Evolutionary conservation across 768 basidiomycete genomes (phyloP).

Genomic region (Tricholoma sp.): DNA sequence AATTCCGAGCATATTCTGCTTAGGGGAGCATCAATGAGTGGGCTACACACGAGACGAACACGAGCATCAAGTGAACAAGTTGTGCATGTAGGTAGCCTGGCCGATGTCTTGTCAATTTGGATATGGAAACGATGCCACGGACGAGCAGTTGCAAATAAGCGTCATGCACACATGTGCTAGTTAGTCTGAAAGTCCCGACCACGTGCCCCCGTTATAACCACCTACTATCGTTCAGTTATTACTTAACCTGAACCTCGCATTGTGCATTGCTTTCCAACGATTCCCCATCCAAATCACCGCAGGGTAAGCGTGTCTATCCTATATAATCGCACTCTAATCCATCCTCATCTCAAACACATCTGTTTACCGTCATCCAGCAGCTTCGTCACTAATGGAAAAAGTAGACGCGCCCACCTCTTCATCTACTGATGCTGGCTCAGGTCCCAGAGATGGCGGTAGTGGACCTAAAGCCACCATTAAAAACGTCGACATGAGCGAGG

Average conservation of each 20-base stretch:
- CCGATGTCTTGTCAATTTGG: no score
- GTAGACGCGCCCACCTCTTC: conserved; percentile 53
- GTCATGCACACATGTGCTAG: no score
- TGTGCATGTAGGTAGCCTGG: no score
- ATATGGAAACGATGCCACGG: not conserved
- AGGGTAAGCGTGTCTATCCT: conserved; percentile 1
- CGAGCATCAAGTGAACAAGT: no score
- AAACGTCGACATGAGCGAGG: conserved; percentile 94
- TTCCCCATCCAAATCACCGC: not conserved
- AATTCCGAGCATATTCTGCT: not conserved
- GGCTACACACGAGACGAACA: not conserved
- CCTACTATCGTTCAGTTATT: not conserved
- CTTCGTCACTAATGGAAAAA: conserved; percentile 33
- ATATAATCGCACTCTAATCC: not conserved
- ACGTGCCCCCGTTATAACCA: conserved; percentile 14
- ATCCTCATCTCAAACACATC: conserved; percentile 6
- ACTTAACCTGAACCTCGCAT: conserved; percentile 11
- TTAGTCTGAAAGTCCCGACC: conserved; percentile 4
- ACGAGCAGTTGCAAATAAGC: no score
- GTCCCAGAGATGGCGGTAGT: conserved; percentile 30
- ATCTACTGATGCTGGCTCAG: conserved; percentile 46
- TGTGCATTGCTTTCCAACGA: not conserved
- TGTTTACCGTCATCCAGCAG: conserved; percentile 3
- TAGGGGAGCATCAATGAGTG: not conserved
- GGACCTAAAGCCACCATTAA: conserved; percentile 88